These are phyloP conservation scores for Omphalotus guepiniiformis DNA, from an alignment of 768 basidiomycete species.

Conservation along the genomic window DNA sequence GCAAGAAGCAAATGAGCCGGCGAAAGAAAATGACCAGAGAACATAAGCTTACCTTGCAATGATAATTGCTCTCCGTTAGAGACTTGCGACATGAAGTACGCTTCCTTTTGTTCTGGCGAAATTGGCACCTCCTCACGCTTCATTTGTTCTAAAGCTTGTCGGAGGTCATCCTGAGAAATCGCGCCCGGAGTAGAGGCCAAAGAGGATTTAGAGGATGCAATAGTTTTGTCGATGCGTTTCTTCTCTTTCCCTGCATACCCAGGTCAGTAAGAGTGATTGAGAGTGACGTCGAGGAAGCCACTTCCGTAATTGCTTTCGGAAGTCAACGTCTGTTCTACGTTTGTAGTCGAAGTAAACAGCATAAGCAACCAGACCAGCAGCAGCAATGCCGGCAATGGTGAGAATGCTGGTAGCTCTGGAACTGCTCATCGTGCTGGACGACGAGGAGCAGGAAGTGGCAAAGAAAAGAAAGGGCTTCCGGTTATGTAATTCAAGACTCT, in stretches of 20 bases:
- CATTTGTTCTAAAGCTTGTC: slow-evolving; percentile 59
- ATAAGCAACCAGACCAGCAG: slow-evolving; percentile 69
- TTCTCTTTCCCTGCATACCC: slow-evolving; percentile 76
- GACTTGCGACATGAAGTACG: slow-evolving; percentile 90
- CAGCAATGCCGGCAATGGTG: slow-evolving; percentile 44
- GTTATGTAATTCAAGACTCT: slow-evolving; percentile 4
- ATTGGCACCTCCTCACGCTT: slow-evolving; percentile 65
- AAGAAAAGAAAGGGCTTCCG: no score
- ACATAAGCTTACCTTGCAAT: slow-evolving; percentile 54
- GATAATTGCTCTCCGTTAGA: slow-evolving; percentile 82
- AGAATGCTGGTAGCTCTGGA: slow-evolving; percentile 35
- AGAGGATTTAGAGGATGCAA: slow-evolving; percentile 46
- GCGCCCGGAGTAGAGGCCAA: slow-evolving; percentile 25
- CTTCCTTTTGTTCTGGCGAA: slow-evolving; percentile 74
- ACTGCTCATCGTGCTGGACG: slow-evolving; percentile 28
- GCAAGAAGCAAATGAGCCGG: slow-evolving; percentile 6
- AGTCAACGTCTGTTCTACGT: slow-evolving; percentile 80
- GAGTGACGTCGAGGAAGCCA: slow-evolving; percentile 16
- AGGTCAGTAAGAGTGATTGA: slow-evolving; percentile 5
- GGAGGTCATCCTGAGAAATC: slow-evolving; percentile 50
- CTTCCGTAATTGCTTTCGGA: slow-evolving; percentile 87
- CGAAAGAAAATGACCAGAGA: background rate
- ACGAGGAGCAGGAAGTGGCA: slow-evolving; percentile 5
- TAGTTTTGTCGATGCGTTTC: slow-evolving; percentile 76
- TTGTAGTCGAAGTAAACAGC: slow-evolving; percentile 94